phyloP scores from a whole-genome alignment of 441 rosid genomes.

The Arabidopsis lyrata region DNA sequence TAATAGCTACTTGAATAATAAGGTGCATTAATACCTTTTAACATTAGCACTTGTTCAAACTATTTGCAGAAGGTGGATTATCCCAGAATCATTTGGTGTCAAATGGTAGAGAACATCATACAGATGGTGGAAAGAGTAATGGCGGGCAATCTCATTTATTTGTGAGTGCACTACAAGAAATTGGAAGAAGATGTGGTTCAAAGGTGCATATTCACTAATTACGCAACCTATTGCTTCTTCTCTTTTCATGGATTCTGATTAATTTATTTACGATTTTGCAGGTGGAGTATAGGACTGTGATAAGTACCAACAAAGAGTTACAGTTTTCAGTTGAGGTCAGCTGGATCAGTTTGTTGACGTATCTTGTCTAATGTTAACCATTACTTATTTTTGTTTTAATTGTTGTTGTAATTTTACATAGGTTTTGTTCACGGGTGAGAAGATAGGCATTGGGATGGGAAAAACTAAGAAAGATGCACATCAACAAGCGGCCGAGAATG shows the following conservation, averaged over 20 bases:
- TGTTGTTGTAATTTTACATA: constrained; percentile 42
- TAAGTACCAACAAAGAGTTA: constrained; percentile 91
- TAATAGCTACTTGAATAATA: constrained; percentile 11
- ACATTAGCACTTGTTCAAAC: constrained; percentile 37
- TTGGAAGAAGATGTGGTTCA: constrained; percentile 91
- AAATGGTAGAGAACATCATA: constrained; percentile 59
- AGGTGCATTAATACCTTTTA: background rate
- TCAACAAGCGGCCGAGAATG: constrained; percentile 98
- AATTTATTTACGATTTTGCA: constrained; percentile 44
- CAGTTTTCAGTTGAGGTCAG: constrained; percentile 97
- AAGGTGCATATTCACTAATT: constrained; percentile 57
- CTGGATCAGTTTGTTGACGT: constrained; percentile 29
- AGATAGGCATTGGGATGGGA: constrained; percentile 98
- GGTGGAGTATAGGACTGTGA: constrained; percentile 90
- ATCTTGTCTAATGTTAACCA: constrained; percentile 6
- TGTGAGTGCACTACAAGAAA: constrained; percentile 89
- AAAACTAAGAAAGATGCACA: constrained; percentile 98
- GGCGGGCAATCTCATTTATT: constrained; percentile 68
- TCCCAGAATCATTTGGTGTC: constrained; percentile 60
- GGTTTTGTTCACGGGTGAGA: constrained; percentile 95
- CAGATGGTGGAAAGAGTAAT: constrained; percentile 71
- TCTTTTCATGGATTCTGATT: constrained; percentile 23
- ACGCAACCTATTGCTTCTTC: constrained; percentile 10
- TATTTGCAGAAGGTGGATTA: constrained; percentile 63
- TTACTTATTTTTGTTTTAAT: background rate